Conservation (phyloP, 345 rosid genomes). For the Brassica juncea region DNA sequence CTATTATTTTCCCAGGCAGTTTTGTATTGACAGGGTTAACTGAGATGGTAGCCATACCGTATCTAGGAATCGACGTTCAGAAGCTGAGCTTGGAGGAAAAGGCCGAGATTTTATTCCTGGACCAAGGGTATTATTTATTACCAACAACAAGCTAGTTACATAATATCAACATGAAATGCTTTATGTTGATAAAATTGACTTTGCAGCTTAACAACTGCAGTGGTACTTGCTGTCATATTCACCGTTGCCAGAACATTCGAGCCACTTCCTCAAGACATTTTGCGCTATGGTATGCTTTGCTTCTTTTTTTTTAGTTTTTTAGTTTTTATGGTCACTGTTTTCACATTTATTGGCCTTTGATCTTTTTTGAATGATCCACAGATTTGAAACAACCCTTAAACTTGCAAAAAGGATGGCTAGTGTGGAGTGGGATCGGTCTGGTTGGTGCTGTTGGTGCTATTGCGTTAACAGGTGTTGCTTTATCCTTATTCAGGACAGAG, state of each 20-base stretch:
- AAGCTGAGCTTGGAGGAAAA: slow-evolving; percentile 82
- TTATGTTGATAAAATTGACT: background rate
- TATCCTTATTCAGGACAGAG: slow-evolving; percentile 41
- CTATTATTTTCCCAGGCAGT: slow-evolving; percentile 70
- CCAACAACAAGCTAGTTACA: background rate
- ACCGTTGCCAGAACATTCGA: slow-evolving; percentile 64
- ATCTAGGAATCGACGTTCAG: slow-evolving; percentile 59
- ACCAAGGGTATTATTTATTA: slow-evolving; percentile 60
- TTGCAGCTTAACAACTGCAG: slow-evolving; percentile 78
- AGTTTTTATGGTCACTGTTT: background rate
- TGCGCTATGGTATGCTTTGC: slow-evolving; percentile 64
- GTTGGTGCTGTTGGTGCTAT: slow-evolving; percentile 45
- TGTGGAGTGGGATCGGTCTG: slow-evolving; percentile 46
- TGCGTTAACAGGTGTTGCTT: slow-evolving; percentile 40
- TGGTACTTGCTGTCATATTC: slow-evolving; percentile 71
- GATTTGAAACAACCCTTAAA: slow-evolving; percentile 43
- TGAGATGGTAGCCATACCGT: slow-evolving; percentile 61
- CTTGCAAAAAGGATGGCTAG: slow-evolving; percentile 43
- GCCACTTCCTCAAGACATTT: slow-evolving; percentile 84
- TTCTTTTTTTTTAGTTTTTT: background rate
- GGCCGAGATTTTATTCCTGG: slow-evolving; percentile 76
- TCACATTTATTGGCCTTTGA: background rate
- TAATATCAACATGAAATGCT: background rate
- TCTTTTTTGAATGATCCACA: slow-evolving; percentile 10
- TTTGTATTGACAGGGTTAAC: slow-evolving; percentile 89